Percentiles rank a stretch among this genome's conserved stretches.
Conservation (phyloP, 1,284 basidiomycete genomes). For the Boletellus deceptivus region DNA sequence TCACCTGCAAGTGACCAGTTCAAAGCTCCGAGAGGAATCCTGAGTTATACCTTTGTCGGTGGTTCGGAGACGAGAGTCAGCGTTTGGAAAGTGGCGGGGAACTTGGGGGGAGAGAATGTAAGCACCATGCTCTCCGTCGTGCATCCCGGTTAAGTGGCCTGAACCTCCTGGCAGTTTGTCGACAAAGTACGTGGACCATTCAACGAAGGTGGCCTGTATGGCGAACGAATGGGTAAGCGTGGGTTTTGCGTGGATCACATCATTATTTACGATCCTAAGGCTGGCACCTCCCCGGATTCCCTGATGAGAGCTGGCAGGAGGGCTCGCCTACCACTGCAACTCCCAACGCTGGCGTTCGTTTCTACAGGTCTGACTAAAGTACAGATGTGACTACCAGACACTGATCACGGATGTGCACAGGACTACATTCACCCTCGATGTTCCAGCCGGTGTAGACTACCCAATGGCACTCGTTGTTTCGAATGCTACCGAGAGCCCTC, state of each 20-base stretch:
- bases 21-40: constrained; percentile 46
- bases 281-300: constrained; percentile 53
- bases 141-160: neutral
- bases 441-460: constrained; percentile 47
- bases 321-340: constrained; percentile 41
- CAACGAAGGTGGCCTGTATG: constrained; percentile 50
- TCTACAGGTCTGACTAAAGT: constrained; percentile 29
- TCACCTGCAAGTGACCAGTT: constrained; percentile 42
- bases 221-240: constrained; percentile 42
- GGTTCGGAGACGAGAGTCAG: constrained; percentile 35
- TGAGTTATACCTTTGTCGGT: constrained; percentile 43
- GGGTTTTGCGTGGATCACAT: neutral
- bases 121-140: constrained; percentile 10
- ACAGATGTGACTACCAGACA: neutral
- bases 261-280: constrained; percentile 14
- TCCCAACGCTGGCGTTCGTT: constrained; percentile 41
- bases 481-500: constrained; percentile 39
- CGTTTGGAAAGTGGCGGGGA: constrained; percentile 48
- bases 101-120: constrained; percentile 47
- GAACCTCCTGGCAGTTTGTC: constrained; percentile 15
- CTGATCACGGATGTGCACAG: constrained; percentile 24
- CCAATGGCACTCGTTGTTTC: constrained; percentile 41
- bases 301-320: constrained; percentile 43
- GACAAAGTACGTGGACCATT: constrained; percentile 45
- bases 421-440: constrained; percentile 43